phyloP scores from a whole-genome alignment of 257 asterid genomes.

The Solanum bulbocastanum region DNA sequence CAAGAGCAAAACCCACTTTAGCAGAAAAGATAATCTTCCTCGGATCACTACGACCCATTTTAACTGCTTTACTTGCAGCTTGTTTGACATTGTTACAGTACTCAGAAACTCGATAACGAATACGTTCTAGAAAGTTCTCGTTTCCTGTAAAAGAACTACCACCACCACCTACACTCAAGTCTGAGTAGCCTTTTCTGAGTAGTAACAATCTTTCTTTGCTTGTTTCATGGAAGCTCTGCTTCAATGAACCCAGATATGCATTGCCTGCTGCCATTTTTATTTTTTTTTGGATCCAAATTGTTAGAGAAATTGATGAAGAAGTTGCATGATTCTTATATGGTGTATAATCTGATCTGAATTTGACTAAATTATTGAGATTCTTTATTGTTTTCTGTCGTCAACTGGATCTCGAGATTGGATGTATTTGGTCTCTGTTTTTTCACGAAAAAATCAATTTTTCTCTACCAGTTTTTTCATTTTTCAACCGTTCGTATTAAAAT shows the following conservation, averaged over 20 bases:
- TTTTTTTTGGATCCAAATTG: background rate
- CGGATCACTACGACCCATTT: slow-evolving; percentile 43
- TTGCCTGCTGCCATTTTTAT: slow-evolving; percentile 31
- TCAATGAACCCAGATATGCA: slow-evolving; percentile 39
- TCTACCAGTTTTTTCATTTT: background rate
- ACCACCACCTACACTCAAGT: slow-evolving; percentile 20
- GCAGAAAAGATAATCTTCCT: slow-evolving; percentile 34
- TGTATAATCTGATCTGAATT: background rate
- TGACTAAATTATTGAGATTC: background rate
- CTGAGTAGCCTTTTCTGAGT: slow-evolving; percentile 35
- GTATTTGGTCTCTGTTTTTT: background rate
- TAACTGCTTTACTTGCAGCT: slow-evolving; percentile 3
- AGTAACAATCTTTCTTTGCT: slow-evolving; percentile 45
- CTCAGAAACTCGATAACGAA: slow-evolving; percentile 5
- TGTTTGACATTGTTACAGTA: background rate
- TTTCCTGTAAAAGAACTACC: background rate
- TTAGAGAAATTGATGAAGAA: background rate
- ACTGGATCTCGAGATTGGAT: background rate
- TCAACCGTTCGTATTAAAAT: no score
- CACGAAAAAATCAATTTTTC: background rate
- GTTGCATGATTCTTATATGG: background rate
- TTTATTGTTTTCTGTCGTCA: background rate
- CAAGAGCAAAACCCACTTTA: slow-evolving; percentile 37
- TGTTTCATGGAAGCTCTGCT: slow-evolving; percentile 55
- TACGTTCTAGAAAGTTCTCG: slow-evolving; percentile 25